These are phyloP conservation scores for Dissoconium aciculare DNA, from an alignment of 2,329 filamentous ascomycete species.

Conservation along the genomic window DNA sequence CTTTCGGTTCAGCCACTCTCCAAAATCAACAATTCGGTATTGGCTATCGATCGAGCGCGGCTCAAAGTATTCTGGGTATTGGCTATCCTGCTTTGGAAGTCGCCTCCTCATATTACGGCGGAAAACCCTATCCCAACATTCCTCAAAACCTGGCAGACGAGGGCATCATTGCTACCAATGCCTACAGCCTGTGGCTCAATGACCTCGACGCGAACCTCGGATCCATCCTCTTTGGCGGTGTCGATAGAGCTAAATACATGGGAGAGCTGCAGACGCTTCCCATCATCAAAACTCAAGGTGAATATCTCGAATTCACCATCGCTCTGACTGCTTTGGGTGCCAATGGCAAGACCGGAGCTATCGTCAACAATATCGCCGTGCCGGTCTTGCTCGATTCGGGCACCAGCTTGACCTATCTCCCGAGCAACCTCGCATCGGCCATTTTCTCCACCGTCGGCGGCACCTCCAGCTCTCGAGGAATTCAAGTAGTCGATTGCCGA, in stretches of 20 bases:
- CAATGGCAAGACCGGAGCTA: constrained; percentile 28
- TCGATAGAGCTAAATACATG: constrained; percentile 58
- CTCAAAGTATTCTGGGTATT: constrained; percentile 67
- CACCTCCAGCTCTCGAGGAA: constrained; percentile 28
- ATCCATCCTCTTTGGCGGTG: constrained; percentile 64
- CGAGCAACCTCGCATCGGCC: constrained; percentile 39
- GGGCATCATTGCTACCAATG: constrained; percentile 45
- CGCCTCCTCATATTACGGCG: constrained; percentile 44
- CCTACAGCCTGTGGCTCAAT: constrained; percentile 54
- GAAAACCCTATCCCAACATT: constrained; percentile 42
- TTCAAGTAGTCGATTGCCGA: constrained; percentile 40
- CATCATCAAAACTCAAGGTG: constrained; percentile 34
- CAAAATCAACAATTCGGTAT: constrained; percentile 54
- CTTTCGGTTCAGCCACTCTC: constrained; percentile 41
- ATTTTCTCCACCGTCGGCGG: constrained; percentile 30
- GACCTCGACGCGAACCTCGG: constrained; percentile 48
- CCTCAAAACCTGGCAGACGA: constrained; percentile 49
- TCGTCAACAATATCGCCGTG: constrained; percentile 30
- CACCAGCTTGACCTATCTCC: constrained; percentile 57
- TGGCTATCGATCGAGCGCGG: constrained; percentile 46
- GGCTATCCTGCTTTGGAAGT: constrained; percentile 72
- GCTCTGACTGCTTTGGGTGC: constrained; percentile 34
- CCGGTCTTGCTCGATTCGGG: constrained; percentile 59
- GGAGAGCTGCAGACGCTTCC: constrained; percentile 49
- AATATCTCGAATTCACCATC: constrained; percentile 41